Base-by-base conservation (phyloP, 1,284 basidiomycete species). In the Fomes fomentarius region DNA sequence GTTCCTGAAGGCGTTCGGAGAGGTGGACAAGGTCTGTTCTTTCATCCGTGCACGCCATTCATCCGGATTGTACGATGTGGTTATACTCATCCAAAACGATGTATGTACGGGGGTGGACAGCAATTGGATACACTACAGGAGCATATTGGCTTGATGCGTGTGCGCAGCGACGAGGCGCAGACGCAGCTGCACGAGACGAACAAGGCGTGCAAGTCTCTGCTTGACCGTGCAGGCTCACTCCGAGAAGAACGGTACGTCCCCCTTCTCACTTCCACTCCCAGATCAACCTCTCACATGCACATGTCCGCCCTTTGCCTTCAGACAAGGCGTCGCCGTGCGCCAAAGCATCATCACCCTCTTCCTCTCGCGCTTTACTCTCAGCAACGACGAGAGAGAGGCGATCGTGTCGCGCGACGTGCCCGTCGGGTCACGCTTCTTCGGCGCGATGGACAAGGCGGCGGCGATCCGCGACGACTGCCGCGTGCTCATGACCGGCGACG, bases 391-490 rank as follows among this genome's bases (percentile, higher is more conserved):
- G 65, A 74, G 82, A 1, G 83, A 87, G 34, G 83, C 88, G 0
- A 78, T 99, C 41, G 84, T 83, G 0, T 91, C 90, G 3, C 78
- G 93, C 25, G 89, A 96, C 37, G 80, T 94, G 1, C 82, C 87
- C 1, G 80, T 96, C 12, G 86, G 88, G 0, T 69, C 77, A 6
- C 76, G 77, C 0, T 87, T 98, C 63, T 98, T 98, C 68, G 74
- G 79, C 1, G 89, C 91, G 0, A 93, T 98, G 84, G 91, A 94
- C 71, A 91, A 91, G 66, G 87, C 94, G 0, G 87, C 92, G 61
- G 75, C 74, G 43, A 96, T 98, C 56, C 80, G 94, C 28, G 78
- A 79, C 25, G 94, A 98, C 67, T 96, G 95, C 67, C 79, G 87
- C 33, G 84, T 94, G 1, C 79, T 98, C 6, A 87, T 98, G 80